These are phyloP conservation scores for Termitomyces titanicus DNA, from an alignment of 768 basidiomycete genomes.

Conservation along the genomic window DNA sequence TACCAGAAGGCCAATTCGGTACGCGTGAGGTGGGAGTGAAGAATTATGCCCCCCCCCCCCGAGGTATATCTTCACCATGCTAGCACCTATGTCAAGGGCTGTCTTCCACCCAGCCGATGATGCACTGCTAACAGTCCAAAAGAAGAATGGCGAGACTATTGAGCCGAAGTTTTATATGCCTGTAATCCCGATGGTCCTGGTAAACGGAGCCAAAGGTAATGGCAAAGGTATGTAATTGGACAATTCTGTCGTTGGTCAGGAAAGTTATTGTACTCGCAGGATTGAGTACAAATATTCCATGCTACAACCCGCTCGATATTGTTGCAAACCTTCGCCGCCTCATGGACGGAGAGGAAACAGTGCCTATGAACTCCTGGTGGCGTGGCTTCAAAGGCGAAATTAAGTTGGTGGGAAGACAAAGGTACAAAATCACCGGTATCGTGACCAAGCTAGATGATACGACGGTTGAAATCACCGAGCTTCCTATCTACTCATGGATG, in stretches of 20 bases:
- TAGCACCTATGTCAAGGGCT: slow-evolving; percentile 67
- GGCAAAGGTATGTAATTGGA: slow-evolving; percentile 68
- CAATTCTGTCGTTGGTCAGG: slow-evolving; percentile 1
- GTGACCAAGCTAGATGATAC: slow-evolving; percentile 75
- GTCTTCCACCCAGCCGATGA: slow-evolving; percentile 86
- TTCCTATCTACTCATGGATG: slow-evolving; percentile 96
- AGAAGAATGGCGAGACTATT: slow-evolving; percentile 81
- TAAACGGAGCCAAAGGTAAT: slow-evolving; percentile 97
- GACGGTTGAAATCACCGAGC: slow-evolving; percentile 93
- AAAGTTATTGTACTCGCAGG: slow-evolving; percentile 38
- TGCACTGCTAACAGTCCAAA: slow-evolving; percentile 75
- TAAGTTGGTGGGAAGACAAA: slow-evolving; percentile 77
- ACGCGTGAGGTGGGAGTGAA: slow-evolving; percentile 93
- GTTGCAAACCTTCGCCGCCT: slow-evolving; percentile 82
- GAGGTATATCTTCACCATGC: slow-evolving; percentile 91
- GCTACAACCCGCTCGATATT: slow-evolving; percentile 90
- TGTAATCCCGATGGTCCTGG: slow-evolving; percentile 77
- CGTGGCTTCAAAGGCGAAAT: slow-evolving; percentile 91
- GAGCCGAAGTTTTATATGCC: slow-evolving; percentile 97
- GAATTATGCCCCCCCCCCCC: slow-evolving; percentile 94
- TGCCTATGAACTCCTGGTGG: slow-evolving; percentile 96
- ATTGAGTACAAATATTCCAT: slow-evolving; percentile 92
- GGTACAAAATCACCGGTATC: slow-evolving; percentile 77
- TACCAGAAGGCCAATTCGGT: slow-evolving; percentile 93
- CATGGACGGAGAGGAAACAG: slow-evolving; percentile 81